Evolutionary conservation across 176 grass and related monocot species (phyloP).

Genomic region (Rhynchospora tenuis): DNA sequence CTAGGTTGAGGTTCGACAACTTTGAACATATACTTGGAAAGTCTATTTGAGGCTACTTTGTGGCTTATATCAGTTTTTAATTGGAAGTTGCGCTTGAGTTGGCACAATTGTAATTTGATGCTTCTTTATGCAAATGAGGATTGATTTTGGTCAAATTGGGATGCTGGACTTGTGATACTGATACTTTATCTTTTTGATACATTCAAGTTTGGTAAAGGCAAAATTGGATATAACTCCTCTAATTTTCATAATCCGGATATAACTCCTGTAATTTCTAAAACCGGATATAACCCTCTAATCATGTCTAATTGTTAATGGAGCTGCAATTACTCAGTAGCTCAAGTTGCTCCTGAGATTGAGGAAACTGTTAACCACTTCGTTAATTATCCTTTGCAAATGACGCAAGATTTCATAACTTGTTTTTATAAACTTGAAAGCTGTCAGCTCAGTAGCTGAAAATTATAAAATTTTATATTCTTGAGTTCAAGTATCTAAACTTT

Average conservation of each 20-base stretch:
- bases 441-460: no score
- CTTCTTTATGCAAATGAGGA: neutral
- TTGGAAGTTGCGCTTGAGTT: neutral
- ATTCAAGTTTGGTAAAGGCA: neutral
- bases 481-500: no score
- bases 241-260: no score
- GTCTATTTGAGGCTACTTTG: neutral
- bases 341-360: slow-evolving; percentile 40
- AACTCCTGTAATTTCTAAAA: no score
- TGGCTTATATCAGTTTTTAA: neutral
- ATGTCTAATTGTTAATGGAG: slow-evolving; percentile 62
- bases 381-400: neutral
- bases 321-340: slow-evolving; percentile 41
- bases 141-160: neutral
- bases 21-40: neutral
- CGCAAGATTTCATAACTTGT: neutral
- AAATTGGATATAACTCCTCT: no score
- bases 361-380: slow-evolving; percentile 5
- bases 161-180: neutral
- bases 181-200: neutral
- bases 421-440: neutral
- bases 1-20: no score
- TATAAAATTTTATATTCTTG: no score
- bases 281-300: no score
- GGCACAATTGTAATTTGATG: neutral